These are phyloP conservation scores for Aspergillus neoniger DNA, from an alignment of 2,329 filamentous ascomycete species.

Conservation along the genomic window DNA sequence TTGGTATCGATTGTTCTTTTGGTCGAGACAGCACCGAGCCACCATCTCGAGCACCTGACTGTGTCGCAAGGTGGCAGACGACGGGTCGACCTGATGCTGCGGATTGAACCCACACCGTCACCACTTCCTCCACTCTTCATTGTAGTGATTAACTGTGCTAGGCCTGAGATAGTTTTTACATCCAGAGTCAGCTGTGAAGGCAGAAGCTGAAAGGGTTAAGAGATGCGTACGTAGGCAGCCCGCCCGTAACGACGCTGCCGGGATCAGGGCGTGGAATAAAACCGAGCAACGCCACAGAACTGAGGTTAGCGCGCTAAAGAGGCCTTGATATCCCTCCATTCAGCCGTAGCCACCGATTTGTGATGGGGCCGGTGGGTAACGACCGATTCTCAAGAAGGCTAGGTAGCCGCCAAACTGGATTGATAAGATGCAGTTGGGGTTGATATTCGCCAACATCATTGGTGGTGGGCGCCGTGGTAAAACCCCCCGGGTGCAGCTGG, in stretches of 20 bases:
- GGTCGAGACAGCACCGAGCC: too few species aligned
- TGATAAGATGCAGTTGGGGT: slow-evolving; percentile 8
- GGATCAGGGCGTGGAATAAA: not conserved
- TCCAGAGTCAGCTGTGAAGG: not conserved
- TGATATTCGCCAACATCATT: slow-evolving; percentile 3
- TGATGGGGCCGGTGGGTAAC: not conserved
- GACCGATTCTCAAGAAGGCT: slow-evolving; percentile 1
- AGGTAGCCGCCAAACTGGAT: slow-evolving; percentile 8
- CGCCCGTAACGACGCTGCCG: not conserved
- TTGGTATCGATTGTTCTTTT: not conserved
- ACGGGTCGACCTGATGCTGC: too few species aligned
- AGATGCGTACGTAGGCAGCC: not conserved
- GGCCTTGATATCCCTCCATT: not conserved
- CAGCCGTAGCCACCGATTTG: not conserved
- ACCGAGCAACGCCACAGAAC: slow-evolving; percentile 5
- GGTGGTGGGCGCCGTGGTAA: not conserved
- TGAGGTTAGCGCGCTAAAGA: slow-evolving; percentile 7
- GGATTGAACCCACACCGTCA: too few species aligned
- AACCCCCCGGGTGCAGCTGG: not conserved
- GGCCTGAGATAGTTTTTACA: not conserved
- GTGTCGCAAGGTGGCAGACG: too few species aligned
- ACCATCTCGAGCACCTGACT: too few species aligned
- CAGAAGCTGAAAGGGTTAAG: not conserved
- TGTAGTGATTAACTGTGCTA: too few species aligned
- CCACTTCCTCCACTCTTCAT: too few species aligned